Evolutionary conservation across 768 basidiomycete genomes (phyloP), one percentile per base, ranked within the genome.

Genomic region (Hygrocybe coccinea): DNA sequence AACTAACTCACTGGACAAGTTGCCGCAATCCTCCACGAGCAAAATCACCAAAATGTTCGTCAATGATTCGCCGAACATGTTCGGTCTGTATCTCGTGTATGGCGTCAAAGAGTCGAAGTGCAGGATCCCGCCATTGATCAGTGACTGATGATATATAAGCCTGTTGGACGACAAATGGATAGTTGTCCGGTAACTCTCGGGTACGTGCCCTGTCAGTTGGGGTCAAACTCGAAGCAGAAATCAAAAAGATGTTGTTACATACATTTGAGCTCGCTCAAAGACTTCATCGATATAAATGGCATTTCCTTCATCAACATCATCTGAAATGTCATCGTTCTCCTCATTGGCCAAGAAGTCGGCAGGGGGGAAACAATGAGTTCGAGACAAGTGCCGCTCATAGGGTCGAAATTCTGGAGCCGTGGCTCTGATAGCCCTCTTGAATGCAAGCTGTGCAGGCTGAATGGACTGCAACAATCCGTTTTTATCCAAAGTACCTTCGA

Each of bases 101-200:
- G 0, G 60, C 25, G 0, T 74, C 68, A 52, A 80, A 82, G 7
- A 89, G 74, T 0, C 51, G 24, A 15, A 73, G 62, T 0, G 82
- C 70, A 0, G 85, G 87, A 0, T 39, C 41, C 0, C 55, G 47
- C 87, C 87, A 88, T 45, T 78, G 60, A 12, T 60, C 35, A 2
- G 79, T 74, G 34, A 82, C 64, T 0, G 66, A 55, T 2, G 61
- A 52, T 51, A 89, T 84, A 56, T 79, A 84, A 0, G 66, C 62
- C 9, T 74, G 65, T 47, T 82, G 79, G 0, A 89, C 82, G 0
- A 82, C 70, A 57, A 84, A 88, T 0, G 87, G 86, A 57, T 81
- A 85, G 56, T 79, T 77, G 12, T 80, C 83, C 0, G 87, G 87
- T 0, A 89, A 75, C 60, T 89, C 87, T 1, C 89, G 80, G 0